These are phyloP conservation scores for Saccharomyces kudriavzevii DNA, from an alignment of 805 yeast species.

Conservation along the genomic window DNA sequence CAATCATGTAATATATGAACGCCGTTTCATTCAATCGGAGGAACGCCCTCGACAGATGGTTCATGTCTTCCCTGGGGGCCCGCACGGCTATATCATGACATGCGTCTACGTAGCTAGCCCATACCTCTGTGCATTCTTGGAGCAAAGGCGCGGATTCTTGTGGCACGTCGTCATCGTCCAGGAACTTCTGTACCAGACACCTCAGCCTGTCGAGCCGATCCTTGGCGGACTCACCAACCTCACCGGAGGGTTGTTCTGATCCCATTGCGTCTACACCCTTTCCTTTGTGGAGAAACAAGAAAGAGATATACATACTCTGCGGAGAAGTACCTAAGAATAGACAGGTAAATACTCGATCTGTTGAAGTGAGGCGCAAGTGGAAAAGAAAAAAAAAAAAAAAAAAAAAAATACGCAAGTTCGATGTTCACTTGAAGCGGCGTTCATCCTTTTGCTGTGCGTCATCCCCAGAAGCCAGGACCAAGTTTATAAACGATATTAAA, in stretches of 20 bases:
- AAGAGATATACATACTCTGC: not conserved
- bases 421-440: not conserved
- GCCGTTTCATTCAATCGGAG: slow-evolving; percentile 7
- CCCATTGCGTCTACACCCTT: not conserved
- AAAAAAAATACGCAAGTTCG: not conserved
- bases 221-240: not conserved
- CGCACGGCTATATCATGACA: not conserved
- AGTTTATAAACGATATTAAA: not conserved
- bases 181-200: not conserved
- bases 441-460: not conserved
- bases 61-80: not conserved
- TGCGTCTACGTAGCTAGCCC: not conserved
- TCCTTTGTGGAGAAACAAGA: not conserved
- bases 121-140: not conserved
- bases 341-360: not conserved
- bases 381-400: not conserved
- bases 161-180: not conserved
- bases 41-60: not conserved
- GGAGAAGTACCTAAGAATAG: not conserved
- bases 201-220: not conserved
- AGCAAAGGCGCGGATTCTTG: not conserved
- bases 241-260: not conserved
- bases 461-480: not conserved
- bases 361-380: not conserved
- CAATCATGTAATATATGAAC: slow-evolving; percentile 12